Percentiles rank a stretch among this genome's conserved stretches.
These are phyloP conservation scores for Volutella citrinella DNA, from an alignment of 2,329 filamentous ascomycete genomes.

Conservation along the genomic window DNA sequence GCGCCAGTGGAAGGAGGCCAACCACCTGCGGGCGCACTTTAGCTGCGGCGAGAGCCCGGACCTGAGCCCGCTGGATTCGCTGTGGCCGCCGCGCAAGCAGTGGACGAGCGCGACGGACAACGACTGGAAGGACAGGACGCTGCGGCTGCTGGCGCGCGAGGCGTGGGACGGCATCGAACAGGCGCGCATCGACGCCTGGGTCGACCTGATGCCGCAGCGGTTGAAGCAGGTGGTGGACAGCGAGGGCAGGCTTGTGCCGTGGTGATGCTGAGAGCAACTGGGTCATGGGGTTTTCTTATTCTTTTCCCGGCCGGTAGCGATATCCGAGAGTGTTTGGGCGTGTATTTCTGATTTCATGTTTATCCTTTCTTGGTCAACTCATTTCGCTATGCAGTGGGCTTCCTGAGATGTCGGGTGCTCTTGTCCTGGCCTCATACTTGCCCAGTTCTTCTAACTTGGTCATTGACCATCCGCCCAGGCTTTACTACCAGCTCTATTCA, in stretches of 20 bases:
- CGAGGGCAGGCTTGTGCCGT: conserved; percentile 30
- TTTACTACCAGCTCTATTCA: too few species aligned
- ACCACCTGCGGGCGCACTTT: conserved; percentile 30
- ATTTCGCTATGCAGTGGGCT: too few species aligned
- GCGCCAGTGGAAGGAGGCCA: conserved; percentile 35
- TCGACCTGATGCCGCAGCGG: conserved; percentile 35
- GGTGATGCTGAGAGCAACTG: too few species aligned
- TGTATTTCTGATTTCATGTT: too few species aligned
- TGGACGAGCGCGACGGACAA: conserved; percentile 26
- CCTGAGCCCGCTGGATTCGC: conserved; percentile 32
- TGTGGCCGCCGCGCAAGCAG: conserved; percentile 34
- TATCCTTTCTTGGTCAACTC: too few species aligned
- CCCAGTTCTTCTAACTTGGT: too few species aligned
- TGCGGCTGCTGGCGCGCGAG: conserved; percentile 28
- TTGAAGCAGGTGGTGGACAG: conserved; percentile 30
- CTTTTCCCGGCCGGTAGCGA: not conserved
- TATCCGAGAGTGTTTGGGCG: too few species aligned
- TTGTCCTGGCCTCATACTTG: too few species aligned
- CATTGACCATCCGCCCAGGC: too few species aligned
- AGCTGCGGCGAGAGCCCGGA: conserved; percentile 37
- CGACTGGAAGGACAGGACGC: conserved; percentile 33
- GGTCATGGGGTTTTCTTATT: not conserved
- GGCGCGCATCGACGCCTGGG: conserved; percentile 34
- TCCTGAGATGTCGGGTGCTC: too few species aligned
- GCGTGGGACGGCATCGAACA: conserved; percentile 28